Evolutionary conservation across 2,329 filamentous ascomycete species (phyloP).

Genomic region (Fusarium sp.): DNA sequence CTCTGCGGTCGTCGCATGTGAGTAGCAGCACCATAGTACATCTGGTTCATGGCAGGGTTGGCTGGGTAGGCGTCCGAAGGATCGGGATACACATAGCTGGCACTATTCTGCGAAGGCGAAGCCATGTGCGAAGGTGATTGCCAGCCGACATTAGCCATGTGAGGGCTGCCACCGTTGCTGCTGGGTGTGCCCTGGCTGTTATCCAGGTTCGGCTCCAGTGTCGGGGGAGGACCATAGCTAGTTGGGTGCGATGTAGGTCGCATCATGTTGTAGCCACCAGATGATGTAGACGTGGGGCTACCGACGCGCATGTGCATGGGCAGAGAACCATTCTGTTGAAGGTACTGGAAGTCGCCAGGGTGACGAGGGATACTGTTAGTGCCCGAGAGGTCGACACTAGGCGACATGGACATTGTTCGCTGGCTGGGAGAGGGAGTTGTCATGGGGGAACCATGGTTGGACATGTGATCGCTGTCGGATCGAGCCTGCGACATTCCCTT

Average conservation of each 20-base stretch:
- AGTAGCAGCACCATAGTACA: constrained; percentile 79
- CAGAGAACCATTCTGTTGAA: constrained; percentile 80
- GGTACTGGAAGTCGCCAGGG: constrained; percentile 77
- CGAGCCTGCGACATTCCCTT: constrained; percentile 65
- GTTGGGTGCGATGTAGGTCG: constrained; percentile 89
- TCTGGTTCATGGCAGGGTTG: constrained; percentile 72
- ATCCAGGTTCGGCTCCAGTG: constrained; percentile 87
- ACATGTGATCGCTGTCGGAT: constrained; percentile 80
- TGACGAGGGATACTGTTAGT: constrained; percentile 78
- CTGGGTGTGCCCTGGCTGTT: constrained; percentile 76
- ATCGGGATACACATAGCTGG: constrained; percentile 84
- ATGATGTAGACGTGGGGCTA: constrained; percentile 78
- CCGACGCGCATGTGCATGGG: constrained; percentile 86
- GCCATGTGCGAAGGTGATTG: constrained; percentile 84
- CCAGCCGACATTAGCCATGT: constrained; percentile 87
- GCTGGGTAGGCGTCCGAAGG: constrained; percentile 77
- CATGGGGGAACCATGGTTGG: constrained; percentile 79
- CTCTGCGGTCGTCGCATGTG: constrained; percentile 81
- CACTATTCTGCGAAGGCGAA: constrained; percentile 77
- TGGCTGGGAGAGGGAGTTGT: constrained; percentile 89
- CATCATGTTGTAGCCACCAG: constrained; percentile 68
- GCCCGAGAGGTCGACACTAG: constrained; percentile 79
- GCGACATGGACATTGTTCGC: constrained; percentile 83
- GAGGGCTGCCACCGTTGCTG: constrained; percentile 87
- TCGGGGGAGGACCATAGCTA: constrained; percentile 85